A percentile compares a stretch with the other conserved stretches of the same genome.
phyloP scores from a whole-genome alignment of 2,329 filamentous ascomycete genomes.

The Monosporascus sp. region DNA sequence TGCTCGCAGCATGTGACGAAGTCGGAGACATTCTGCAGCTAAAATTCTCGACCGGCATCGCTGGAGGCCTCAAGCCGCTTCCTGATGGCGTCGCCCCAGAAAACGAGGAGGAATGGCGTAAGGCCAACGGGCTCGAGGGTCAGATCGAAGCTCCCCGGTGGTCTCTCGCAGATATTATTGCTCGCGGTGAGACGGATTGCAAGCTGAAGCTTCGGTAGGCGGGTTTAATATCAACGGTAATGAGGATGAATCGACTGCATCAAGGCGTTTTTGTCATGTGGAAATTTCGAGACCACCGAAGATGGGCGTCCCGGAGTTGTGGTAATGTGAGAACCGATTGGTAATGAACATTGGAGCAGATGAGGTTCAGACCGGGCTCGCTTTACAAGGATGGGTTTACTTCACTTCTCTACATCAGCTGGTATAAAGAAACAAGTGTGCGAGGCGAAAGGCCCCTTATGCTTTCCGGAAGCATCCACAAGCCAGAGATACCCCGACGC shows the following conservation, averaged over 20 bases:
- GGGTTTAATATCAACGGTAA: slow-evolving; percentile 4
- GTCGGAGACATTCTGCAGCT: slow-evolving; percentile 87
- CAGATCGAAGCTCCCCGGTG: slow-evolving; percentile 75
- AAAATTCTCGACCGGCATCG: slow-evolving; percentile 95
- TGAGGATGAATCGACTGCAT: slow-evolving; percentile 18
- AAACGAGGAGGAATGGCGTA: slow-evolving; percentile 64
- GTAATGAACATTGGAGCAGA: slow-evolving; percentile 15
- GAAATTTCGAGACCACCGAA: slow-evolving; percentile 16
- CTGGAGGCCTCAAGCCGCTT: slow-evolving; percentile 76
- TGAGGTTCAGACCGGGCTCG: slow-evolving; percentile 19
- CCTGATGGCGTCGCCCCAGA: slow-evolving; percentile 66
- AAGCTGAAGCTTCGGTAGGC: slow-evolving; percentile 63
- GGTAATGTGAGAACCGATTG: slow-evolving; percentile 15
- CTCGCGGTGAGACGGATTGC: slow-evolving; percentile 67
- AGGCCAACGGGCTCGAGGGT: slow-evolving; percentile 60
- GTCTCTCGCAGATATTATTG: slow-evolving; percentile 77
- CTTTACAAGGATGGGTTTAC: slow-evolving; percentile 17
- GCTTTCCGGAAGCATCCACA: slow-evolving; percentile 11
- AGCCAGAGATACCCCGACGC: slow-evolving; percentile 16
- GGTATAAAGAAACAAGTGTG: slow-evolving; percentile 12
- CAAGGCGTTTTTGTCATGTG: slow-evolving; percentile 21
- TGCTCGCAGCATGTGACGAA: slow-evolving; percentile 86
- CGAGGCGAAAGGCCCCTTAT: slow-evolving; percentile 13
- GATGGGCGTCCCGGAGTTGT: slow-evolving; percentile 28
- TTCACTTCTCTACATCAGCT: slow-evolving; percentile 22